A percentile compares a stretch with the other conserved stretches of the same genome.
Conservation (phyloP, 441 rosid species). For the Kokia cookei region DNA sequence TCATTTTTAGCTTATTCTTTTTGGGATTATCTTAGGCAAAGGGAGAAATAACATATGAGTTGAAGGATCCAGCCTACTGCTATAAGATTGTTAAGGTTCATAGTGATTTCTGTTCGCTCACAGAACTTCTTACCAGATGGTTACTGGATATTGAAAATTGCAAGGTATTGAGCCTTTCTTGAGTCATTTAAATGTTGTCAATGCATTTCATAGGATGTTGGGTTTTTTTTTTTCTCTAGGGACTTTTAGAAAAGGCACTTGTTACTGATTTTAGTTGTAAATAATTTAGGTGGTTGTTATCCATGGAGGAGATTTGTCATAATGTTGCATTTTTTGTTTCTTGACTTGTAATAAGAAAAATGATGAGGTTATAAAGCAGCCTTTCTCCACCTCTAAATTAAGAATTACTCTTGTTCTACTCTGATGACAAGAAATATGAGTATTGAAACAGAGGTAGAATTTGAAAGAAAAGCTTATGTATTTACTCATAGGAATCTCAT, state of each 20-base stretch:
- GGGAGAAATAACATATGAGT: slow-evolving; percentile 81
- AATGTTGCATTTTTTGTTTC: slow-evolving; percentile 1
- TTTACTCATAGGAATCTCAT: too few relatives aligned
- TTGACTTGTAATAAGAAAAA: neutral
- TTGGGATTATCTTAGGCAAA: slow-evolving; percentile 42
- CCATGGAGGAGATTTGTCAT: neutral
- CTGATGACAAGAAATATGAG: neutral
- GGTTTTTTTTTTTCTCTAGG: neutral
- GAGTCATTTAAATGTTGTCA: slow-evolving; percentile 1
- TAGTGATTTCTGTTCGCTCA: slow-evolving; percentile 53
- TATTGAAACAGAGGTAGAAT: too few relatives aligned
- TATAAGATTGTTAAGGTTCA: slow-evolving; percentile 57
- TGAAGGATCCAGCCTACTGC: slow-evolving; percentile 81
- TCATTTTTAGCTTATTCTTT: slow-evolving; percentile 16
- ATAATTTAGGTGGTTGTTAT: neutral
- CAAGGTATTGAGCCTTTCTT: slow-evolving; percentile 47
- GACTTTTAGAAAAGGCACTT: neutral
- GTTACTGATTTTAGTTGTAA: neutral
- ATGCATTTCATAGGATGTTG: neutral
- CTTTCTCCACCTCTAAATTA: neutral
- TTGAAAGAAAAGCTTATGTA: too few relatives aligned
- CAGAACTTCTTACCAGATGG: slow-evolving; percentile 73
- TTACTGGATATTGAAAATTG: slow-evolving; percentile 66
- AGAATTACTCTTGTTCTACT: slow-evolving; percentile 4
- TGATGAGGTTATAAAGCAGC: neutral